These are phyloP conservation scores for Fusarium udum DNA, from an alignment of 2,329 filamentous ascomycete species.

Conservation along the genomic window DNA sequence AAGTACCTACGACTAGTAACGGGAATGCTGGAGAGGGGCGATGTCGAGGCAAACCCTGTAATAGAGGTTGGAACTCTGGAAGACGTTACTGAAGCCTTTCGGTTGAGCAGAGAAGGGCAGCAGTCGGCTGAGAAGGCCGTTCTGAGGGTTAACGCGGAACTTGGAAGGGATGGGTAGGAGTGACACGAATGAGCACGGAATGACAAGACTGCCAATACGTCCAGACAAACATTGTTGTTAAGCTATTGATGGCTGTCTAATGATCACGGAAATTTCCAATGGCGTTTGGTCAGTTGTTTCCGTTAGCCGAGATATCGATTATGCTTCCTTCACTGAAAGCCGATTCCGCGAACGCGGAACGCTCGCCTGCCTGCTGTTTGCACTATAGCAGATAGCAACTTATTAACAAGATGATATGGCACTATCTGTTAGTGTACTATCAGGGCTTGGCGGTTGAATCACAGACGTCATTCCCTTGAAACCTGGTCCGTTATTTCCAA, in stretches of 20 bases:
- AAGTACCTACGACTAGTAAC: background rate
- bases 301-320: no score
- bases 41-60: background rate
- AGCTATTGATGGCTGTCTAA: background rate
- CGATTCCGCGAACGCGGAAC: background rate
- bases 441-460: no score
- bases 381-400: background rate
- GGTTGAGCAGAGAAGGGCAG: background rate
- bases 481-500: background rate
- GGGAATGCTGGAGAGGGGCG: background rate
- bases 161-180: background rate
- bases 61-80: background rate
- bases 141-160: background rate
- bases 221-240: background rate
- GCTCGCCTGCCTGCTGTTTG: background rate
- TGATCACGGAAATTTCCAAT: background rate
- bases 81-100: background rate
- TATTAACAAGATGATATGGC: accelerated
- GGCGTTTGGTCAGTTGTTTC: background rate
- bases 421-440: background rate
- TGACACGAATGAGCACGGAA: background rate
- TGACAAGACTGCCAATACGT: no score
- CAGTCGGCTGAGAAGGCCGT: constrained; percentile 11
- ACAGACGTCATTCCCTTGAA: background rate
- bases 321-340: background rate